Evolutionary conservation across 2,329 filamentous ascomycete genomes (phyloP), one percentile per base, ranked within the genome.

Genomic region (Pseudofabraea citricarpa): DNA sequence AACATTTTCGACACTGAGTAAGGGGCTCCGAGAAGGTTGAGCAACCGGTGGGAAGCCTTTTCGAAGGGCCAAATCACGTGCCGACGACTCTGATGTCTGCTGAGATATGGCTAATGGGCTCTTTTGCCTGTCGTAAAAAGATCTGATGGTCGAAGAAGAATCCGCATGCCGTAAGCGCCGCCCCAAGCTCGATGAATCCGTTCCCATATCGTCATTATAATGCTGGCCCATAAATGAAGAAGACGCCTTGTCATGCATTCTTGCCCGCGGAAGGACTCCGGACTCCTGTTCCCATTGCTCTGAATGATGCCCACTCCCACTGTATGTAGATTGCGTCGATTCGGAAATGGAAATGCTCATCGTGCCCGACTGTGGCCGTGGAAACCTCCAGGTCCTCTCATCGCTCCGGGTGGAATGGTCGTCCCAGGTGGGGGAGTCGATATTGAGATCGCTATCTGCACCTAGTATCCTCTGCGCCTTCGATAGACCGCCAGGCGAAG

Each of bases 131-230:
- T 67, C 69, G 48, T 72, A 73, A 46, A 69, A 67, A 33, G 71
- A 72, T 47, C 63, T 66, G 9, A 73, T 53, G 3, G 70, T 69
- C 2, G 70, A 68, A 8, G 66, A 64, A 8, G 71, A 73, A 21
- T 64, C 62, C 38, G 66, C 59, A 31, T 55, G 49, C 39, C 56
- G 57, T 36, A 69, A 33, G 8, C 50, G 45, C 10, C 45, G 39
- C 55, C 61, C 62, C 19, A 63, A 42, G 47, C 62, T 66, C 19
- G 64, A 64, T 15, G 46, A 40, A 36, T 55, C 43, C n/a, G 61
- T 64, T 6, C 54, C 49, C 33, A 58, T 54, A 23, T 65, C 63
- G n/a, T 64, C 65, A n/a, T 44, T 45, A 47, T 53, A 67, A 8
- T 60, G 55, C 15, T 68, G 59, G 18, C 68, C 67, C 9, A 73